Conservation (phyloP, 441 rosid species). For the Corymbia calophylla region DNA sequence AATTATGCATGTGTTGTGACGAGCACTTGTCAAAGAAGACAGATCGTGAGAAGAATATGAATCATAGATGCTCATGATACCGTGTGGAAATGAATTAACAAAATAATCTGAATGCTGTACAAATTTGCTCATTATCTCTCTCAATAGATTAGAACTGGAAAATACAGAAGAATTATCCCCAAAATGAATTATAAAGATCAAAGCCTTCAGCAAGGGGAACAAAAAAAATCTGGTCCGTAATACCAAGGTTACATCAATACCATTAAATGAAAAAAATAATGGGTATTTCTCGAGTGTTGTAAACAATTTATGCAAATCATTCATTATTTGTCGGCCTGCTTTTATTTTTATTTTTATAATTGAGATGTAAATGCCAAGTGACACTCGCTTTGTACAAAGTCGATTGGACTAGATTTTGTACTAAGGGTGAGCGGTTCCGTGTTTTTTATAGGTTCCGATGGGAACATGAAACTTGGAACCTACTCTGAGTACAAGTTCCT, state of each 20-base stretch:
- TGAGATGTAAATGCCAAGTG: neutral
- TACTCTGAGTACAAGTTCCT: no score
- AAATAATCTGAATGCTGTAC: neutral
- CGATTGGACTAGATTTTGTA: neutral
- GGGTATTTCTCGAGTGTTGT: neutral
- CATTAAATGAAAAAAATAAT: neutral
- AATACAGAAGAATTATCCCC: rapidly evolving
- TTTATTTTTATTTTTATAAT: neutral
- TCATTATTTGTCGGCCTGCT: neutral
- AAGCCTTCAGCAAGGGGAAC: neutral
- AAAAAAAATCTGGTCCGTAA: neutral
- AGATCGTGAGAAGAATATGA: neutral
- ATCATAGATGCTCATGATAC: neutral
- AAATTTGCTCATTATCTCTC: neutral
- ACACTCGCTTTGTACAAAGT: neutral
- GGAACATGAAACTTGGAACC: no score
- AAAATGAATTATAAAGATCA: neutral
- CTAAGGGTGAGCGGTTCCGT: no score
- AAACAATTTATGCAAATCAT: neutral
- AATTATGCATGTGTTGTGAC: neutral
- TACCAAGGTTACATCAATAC: neutral
- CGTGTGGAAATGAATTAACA: neutral
- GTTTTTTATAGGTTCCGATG: no score
- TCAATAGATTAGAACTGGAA: neutral
- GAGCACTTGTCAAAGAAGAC: neutral